These are phyloP conservation scores for Rhodomyrtus tomentosa DNA, from an alignment of 345 rosid genomes.

Conservation along the genomic window DNA sequence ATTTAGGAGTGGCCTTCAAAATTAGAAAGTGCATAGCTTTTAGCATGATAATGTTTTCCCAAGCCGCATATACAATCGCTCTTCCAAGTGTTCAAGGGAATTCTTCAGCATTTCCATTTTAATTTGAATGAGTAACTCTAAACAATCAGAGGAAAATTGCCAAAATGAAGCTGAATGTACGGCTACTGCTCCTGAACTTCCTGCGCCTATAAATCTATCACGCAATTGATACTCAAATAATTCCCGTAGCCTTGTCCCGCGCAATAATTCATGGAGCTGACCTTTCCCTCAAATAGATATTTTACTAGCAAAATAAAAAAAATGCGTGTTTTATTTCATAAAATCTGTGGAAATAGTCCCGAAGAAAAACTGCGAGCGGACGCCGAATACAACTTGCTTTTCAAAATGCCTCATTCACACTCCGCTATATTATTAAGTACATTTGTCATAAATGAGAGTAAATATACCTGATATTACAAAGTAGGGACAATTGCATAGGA, in stretches of 20 bases:
- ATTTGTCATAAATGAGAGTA: background rate
- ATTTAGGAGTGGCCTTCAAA: background rate
- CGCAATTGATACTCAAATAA: background rate
- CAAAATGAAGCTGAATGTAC: background rate
- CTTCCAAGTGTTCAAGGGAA: background rate
- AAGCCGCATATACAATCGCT: background rate
- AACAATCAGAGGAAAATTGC: background rate
- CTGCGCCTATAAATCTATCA: background rate
- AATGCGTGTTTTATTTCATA: background rate
- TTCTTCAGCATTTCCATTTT: background rate
- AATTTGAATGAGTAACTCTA: background rate
- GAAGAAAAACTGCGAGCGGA: background rate
- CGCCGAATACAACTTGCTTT: background rate
- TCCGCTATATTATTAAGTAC: background rate
- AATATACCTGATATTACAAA: background rate
- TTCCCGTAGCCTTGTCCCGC: background rate
- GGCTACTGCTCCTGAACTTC: background rate
- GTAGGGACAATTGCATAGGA: no score
- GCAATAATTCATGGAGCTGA: background rate
- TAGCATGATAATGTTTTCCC: background rate
- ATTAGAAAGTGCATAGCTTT: background rate
- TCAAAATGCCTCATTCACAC: background rate
- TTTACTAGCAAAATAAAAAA: background rate
- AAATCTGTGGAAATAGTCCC: background rate
- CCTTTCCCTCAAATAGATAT: background rate